Evolutionary conservation across 176 grass and related monocot genomes (phyloP).

Genomic region (Avena eriantha): DNA sequence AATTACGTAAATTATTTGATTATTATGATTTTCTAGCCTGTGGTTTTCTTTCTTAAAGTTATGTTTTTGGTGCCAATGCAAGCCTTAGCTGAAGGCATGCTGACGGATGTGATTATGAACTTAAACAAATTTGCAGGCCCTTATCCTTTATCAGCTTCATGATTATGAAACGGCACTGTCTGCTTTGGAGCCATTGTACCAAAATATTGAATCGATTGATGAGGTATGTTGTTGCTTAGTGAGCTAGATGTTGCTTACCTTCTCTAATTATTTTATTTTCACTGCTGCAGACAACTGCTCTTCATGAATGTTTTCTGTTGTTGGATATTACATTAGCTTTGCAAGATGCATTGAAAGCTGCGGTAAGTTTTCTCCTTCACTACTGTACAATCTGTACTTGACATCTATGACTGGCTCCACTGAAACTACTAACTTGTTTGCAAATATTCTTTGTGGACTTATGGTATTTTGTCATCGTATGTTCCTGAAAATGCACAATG

Average conservation of each 20-base stretch:
- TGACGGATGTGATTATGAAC: conserved; percentile 30
- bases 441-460: background rate
- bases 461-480: conserved; percentile 28
- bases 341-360: conserved; percentile 78
- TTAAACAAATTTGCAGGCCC: conserved; percentile 65
- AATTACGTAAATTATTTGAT: conserved; percentile 21
- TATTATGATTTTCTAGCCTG: conserved; percentile 21
- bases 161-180: conserved; percentile 70
- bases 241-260: conserved; percentile 8
- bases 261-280: conserved; percentile 39
- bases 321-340: conserved; percentile 86
- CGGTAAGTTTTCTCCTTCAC: conserved; percentile 60
- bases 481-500: conserved; percentile 13
- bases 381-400: background rate
- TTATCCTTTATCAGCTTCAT: conserved; percentile 81
- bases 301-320: conserved; percentile 84
- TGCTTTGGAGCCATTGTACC: conserved; percentile 70
- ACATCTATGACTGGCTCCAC: conserved; percentile 14
- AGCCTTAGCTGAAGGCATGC: conserved; percentile 35
- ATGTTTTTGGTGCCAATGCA: conserved; percentile 22
- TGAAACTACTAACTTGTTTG: background rate
- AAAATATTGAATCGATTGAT: conserved; percentile 85
- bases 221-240: conserved; percentile 60
- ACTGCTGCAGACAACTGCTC: conserved; percentile 77
- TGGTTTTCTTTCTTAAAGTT: conserved; percentile 17